phyloP scores from a whole-genome alignment of 176 grass and related monocot genomes.

The Luzula sylvatica region DNA sequence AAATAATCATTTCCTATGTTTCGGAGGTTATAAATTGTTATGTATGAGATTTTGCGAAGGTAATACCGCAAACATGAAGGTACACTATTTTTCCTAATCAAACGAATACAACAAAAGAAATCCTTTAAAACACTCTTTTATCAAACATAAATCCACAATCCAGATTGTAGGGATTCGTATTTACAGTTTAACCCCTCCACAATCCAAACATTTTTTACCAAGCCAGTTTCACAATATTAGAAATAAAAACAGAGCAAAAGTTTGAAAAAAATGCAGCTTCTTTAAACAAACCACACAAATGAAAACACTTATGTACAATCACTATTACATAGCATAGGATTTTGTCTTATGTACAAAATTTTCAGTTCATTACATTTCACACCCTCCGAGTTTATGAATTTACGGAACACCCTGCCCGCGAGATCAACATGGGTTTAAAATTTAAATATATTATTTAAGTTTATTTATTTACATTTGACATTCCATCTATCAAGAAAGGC shows the following conservation, averaged over 20 bases:
- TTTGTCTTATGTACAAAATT: neutral
- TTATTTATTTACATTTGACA: too few relatives aligned
- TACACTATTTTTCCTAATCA: too few relatives aligned
- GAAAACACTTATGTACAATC: constrained; percentile 14
- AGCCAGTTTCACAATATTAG: neutral
- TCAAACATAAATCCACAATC: constrained; percentile 3
- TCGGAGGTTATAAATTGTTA: too few relatives aligned
- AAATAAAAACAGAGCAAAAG: neutral
- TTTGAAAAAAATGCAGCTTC: neutral
- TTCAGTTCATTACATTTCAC: neutral
- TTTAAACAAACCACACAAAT: neutral
- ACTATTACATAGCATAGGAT: neutral
- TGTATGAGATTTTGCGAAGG: too few relatives aligned
- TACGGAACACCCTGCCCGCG: neutral
- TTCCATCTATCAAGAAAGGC: too few relatives aligned
- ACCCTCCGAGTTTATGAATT: neutral
- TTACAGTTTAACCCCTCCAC: constrained; percentile 10
- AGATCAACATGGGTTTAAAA: too few relatives aligned
- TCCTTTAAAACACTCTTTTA: too few relatives aligned
- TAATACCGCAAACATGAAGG: too few relatives aligned
- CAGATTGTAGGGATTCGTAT: constrained; percentile 20
- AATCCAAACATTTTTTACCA: neutral
- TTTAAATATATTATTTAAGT: too few relatives aligned
- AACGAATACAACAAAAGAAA: too few relatives aligned
- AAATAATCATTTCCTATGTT: too few relatives aligned